phyloP scores from a whole-genome alignment of 495 filamentous ascomycete species.

The Opeltia flavorubescens region DNA sequence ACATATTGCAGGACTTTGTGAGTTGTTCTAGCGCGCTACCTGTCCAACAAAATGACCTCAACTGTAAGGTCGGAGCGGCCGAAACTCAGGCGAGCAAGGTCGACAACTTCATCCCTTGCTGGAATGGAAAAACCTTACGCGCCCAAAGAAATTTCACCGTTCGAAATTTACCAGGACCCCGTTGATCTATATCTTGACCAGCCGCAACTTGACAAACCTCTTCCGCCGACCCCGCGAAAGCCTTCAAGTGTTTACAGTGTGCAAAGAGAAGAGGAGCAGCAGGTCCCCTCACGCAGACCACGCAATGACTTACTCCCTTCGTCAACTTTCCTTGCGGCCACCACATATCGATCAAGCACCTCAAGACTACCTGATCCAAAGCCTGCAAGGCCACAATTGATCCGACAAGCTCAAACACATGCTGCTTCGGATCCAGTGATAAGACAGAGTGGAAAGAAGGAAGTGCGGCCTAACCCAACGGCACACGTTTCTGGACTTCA shows the following conservation, averaged over 20 bases:
- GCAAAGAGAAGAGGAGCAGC: conserved; percentile 3
- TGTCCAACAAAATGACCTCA: no score
- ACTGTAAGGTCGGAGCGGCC: background rate
- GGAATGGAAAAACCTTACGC: conserved; percentile 7
- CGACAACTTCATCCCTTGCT: conserved; percentile 2
- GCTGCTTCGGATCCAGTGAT: background rate
- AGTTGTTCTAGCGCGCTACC: no score
- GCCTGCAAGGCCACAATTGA: conserved; percentile 6
- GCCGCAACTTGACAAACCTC: conserved; percentile 1
- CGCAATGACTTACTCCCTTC: conserved; percentile 1
- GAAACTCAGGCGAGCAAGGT: background rate
- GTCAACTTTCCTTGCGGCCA: conserved; percentile 3
- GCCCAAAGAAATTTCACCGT: background rate
- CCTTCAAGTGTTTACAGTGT: conserved; percentile 7
- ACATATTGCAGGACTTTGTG: no score
- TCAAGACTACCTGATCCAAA: conserved; percentile 6
- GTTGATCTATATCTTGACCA: background rate
- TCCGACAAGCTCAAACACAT: conserved; percentile 5
- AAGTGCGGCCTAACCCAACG: background rate
- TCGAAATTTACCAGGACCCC: conserved; percentile 1
- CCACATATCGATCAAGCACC: conserved; percentile 7
- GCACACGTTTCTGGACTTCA: background rate
- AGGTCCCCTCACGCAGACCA: background rate
- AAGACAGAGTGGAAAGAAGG: background rate
- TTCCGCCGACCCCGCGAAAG: conserved; percentile 9